Base-by-base conservation (phyloP, 371 early-diverging fungal genomes). In the Mucor ambiguus region DNA sequence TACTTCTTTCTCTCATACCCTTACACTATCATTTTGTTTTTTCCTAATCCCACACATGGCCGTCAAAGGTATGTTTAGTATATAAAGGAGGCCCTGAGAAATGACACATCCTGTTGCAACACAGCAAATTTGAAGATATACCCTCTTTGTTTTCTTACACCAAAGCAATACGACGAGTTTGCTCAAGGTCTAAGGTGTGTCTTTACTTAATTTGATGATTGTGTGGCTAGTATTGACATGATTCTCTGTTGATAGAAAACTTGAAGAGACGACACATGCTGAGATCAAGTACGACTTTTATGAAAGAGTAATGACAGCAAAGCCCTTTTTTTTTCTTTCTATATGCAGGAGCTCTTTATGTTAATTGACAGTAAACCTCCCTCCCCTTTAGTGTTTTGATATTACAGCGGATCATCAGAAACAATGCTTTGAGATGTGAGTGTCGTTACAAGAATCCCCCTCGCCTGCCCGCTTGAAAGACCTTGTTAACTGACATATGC, bases 371-470 rank as follows among this genome's bases (percentile, higher is more conserved):
- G 24, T 28, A 26, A 14, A 52, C 26, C n/a, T n/a, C n/a, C 11
- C 33, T 1, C 11, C 58, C 7, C 24, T 5, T 11, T 49, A 78
- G 78, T 73, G 33, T 37, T 75, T 78, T 30, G 58, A 68, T 28
- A 68, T 78, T 18, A 64, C 59, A 28, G 75, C 64, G 2, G 41
- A 37, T 3, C 43, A 60, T 2, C 63, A 63, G 33, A 14, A 59
- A n/a, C 35, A 33, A 2, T 66, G 67, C 20, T 55, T 60, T 6
- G 11, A 61, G 18, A 67, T 62, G 78, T 77, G 67, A 69, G 67
- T 58, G 22, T 35, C 3, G 37, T 12, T 35, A 10, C 37, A 35
- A 35, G 37, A 35, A 33, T 7, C 33, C n/a, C n/a, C n/a, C n/a
- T n/a, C n/a, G n/a, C n/a, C n/a, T n/a, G n/a, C 30, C 30, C 30